A percentile compares a stretch with the other conserved stretches of the same genome.
Conservation (phyloP, 768 basidiomycete species). For the Lactarius akahatsu region DNA sequence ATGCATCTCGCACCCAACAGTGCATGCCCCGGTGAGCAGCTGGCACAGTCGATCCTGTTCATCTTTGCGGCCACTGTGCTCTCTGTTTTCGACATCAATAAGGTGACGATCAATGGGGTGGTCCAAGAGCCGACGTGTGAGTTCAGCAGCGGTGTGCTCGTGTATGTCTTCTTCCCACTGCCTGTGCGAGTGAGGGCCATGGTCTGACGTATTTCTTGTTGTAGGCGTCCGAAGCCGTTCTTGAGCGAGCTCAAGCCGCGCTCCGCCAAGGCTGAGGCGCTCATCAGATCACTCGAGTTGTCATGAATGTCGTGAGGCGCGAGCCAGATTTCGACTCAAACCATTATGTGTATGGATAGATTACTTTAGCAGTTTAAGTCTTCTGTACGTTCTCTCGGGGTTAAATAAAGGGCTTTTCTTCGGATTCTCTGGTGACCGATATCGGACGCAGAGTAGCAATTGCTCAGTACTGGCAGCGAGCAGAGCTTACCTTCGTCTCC, state of each 20-base stretch:
- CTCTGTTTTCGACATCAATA: conserved; percentile 29
- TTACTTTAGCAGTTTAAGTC: background rate
- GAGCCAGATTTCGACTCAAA: background rate
- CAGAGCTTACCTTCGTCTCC: no score
- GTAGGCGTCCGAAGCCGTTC: conserved; percentile 32
- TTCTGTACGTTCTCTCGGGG: no score
- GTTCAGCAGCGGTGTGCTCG: conserved; percentile 26
- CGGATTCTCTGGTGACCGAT: no score
- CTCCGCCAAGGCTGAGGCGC: conserved; percentile 25
- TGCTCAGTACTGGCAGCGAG: no score
- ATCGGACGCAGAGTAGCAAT: no score
- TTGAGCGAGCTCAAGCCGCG: conserved; percentile 30
- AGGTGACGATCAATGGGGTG: conserved; percentile 23
- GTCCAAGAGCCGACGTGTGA: conserved; percentile 25
- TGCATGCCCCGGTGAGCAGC: conserved; percentile 28
- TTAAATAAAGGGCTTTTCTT: no score
- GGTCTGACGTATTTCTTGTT: background rate
- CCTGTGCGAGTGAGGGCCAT: background rate
- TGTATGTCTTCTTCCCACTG: conserved; percentile 16
- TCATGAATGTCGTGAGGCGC: background rate
- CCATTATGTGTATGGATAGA: background rate
- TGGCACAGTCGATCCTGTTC: conserved; percentile 30
- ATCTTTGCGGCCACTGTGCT: conserved; percentile 27
- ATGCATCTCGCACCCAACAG: background rate
- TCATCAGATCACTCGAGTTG: conserved; percentile 22